Percentiles rank a stretch among this genome's conserved stretches.
phyloP scores from a whole-genome alignment of 23 red algal genomes.

The Gracilaria gracilis region DNA sequence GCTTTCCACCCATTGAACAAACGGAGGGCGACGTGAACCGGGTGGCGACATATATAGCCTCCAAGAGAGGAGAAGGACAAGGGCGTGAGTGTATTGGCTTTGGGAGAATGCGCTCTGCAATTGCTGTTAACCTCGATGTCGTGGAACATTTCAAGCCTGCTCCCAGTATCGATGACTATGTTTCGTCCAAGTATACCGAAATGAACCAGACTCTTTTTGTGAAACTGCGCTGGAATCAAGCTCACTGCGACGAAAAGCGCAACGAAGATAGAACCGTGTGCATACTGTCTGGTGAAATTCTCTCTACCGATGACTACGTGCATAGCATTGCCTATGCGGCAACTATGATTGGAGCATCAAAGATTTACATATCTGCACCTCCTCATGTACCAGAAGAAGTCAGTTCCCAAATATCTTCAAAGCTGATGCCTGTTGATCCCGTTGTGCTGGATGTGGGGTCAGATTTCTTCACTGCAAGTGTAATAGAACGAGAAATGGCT shows the following conservation, averaged over 20 bases:
- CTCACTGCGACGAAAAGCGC: constrained; percentile 14
- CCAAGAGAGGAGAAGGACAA: background rate
- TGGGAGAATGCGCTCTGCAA: constrained; percentile 31
- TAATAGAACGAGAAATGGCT: constrained; percentile 47
- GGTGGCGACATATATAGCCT: constrained; percentile 20
- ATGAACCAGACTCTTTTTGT: constrained; percentile 42
- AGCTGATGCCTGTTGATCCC: constrained; percentile 31
- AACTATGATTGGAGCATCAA: constrained; percentile 6
- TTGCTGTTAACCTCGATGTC: constrained; percentile 41
- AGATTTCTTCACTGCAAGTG: constrained; percentile 46
- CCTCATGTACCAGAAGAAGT: constrained; percentile 33
- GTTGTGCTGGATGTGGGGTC: constrained; percentile 47
- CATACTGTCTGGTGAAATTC: background rate
- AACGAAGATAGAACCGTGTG: constrained; percentile 36
- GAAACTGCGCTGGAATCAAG: constrained; percentile 44
- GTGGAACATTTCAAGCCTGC: constrained; percentile 42
- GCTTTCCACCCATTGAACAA: constrained; percentile 21
- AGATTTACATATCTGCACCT: constrained; percentile 43
- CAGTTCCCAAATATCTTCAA: constrained; percentile 12
- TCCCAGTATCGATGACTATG: background rate
- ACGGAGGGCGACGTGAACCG: constrained; percentile 16
- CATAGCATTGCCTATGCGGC: constrained; percentile 43
- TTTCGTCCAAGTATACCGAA: constrained; percentile 15
- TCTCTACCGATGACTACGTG: constrained; percentile 25
- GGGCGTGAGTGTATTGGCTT: constrained; percentile 30